Evolutionary conservation across 2,329 filamentous ascomycete genomes (phyloP).

Genomic region (Zopfia rhizophila): DNA sequence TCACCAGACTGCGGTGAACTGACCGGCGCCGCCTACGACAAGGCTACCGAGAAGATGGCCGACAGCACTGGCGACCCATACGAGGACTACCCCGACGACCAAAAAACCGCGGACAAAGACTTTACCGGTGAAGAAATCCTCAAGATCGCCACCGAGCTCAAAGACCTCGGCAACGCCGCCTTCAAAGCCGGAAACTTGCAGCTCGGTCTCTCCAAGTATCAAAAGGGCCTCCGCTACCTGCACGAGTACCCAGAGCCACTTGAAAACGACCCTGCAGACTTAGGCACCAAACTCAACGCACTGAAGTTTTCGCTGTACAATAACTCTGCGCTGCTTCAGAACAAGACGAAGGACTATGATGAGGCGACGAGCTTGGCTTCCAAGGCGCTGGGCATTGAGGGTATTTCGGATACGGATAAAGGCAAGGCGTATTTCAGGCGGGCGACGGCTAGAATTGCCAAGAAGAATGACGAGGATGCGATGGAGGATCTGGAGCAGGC

Average conservation of each 20-base stretch:
- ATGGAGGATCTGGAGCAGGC: conserved; percentile 57
- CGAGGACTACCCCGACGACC: conserved; percentile 96
- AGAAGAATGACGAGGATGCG: conserved; percentile 87
- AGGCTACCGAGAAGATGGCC: conserved; percentile 73
- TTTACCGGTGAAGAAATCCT: conserved; percentile 75
- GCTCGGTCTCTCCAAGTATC: conserved; percentile 87
- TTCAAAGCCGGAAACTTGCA: conserved; percentile 82
- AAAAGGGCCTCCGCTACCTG: conserved; percentile 90
- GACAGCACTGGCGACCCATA: conserved; percentile 90
- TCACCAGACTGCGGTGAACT: conserved; percentile 85
- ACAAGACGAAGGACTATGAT: conserved; percentile 78
- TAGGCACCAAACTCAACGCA: conserved; percentile 72
- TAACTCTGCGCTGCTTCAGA: conserved; percentile 86
- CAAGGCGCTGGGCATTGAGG: conserved; percentile 74
- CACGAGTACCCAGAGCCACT: conserved; percentile 79
- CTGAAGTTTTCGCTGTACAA: conserved; percentile 88
- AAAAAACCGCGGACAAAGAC: conserved; percentile 63
- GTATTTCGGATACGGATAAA: conserved; percentile 76
- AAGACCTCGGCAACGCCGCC: conserved; percentile 90
- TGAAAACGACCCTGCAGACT: conserved; percentile 76
- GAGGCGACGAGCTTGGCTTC: conserved; percentile 77
- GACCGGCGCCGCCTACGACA: conserved; percentile 73
- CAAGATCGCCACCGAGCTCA: conserved; percentile 84
- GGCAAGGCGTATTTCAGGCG: conserved; percentile 91
- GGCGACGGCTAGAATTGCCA: conserved; percentile 76